phyloP scores from a whole-genome alignment of 257 asterid species.

The Cynanchum wilfordii region DNA sequence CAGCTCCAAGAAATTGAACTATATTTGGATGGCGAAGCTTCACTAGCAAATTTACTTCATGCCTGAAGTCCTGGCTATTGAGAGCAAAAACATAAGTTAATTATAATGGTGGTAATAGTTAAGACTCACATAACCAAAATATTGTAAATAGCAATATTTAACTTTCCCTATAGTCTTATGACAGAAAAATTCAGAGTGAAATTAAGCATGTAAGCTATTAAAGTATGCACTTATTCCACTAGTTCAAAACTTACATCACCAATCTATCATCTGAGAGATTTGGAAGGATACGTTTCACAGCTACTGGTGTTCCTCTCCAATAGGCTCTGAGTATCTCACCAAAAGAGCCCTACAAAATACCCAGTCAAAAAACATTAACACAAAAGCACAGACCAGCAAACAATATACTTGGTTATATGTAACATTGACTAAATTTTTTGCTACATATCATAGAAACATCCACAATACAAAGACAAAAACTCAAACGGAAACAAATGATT shows the following conservation, averaged over 20 bases:
- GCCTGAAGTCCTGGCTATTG: constrained; percentile 95
- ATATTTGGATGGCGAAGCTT: constrained; percentile 99
- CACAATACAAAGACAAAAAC: not conserved
- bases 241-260: constrained; percentile 61
- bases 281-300: constrained; percentile 95
- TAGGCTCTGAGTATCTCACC: constrained; percentile 93
- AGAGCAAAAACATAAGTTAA: constrained; percentile 18
- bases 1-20: constrained; percentile 98
- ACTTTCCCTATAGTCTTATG: not conserved
- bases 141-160: not conserved
- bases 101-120: not conserved
- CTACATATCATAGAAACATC: not conserved
- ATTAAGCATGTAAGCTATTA: not conserved
- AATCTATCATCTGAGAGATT: constrained; percentile 92
- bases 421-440: not conserved
- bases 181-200: not conserved
- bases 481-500: not conserved
- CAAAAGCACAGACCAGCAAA: not conserved
- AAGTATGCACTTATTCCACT: not conserved
- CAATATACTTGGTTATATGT: not conserved
- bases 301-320: constrained; percentile 99
- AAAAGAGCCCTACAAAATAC: constrained; percentile 76
- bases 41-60: constrained; percentile 93
- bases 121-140: not conserved
- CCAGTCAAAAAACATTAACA: constrained; percentile 15